These are phyloP conservation scores for Diddensiella santjacobensis DNA, from an alignment of 805 yeast genomes.

Conservation along the genomic window DNA sequence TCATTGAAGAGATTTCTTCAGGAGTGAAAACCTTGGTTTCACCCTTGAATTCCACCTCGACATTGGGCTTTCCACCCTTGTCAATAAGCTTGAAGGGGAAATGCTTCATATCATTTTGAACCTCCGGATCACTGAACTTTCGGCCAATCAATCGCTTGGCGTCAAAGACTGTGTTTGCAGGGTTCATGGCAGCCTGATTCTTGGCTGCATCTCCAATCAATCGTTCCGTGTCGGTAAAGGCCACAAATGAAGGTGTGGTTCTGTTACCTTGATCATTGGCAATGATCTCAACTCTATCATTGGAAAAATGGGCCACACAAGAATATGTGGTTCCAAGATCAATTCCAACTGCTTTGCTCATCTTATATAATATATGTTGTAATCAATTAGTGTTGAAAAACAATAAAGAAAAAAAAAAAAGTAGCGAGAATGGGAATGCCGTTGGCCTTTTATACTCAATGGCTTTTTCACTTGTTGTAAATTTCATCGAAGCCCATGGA, in stretches of 20 bases:
- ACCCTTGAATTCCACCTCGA: constrained; percentile 69
- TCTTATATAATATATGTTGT: constrained; percentile 23
- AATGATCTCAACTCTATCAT: constrained; percentile 88
- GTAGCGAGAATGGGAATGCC: background rate
- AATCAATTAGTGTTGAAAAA: background rate
- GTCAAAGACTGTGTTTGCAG: constrained; percentile 87
- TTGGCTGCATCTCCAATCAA: constrained; percentile 97
- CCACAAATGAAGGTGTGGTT: constrained; percentile 95
- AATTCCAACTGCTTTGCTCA: constrained; percentile 66
- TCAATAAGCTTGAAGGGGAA: constrained; percentile 71
- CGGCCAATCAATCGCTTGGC: constrained; percentile 93
- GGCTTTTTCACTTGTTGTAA: background rate
- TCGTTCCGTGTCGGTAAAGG: constrained; percentile 93
- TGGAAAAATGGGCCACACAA: constrained; percentile 86
- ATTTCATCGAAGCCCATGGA: constrained; percentile 3
- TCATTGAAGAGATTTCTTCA: constrained; percentile 91
- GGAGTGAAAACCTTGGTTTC: constrained; percentile 78
- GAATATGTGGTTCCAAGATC: constrained; percentile 98
- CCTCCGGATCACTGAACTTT: constrained; percentile 75
- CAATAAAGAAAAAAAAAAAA: background rate
- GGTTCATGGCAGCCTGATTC: constrained; percentile 98
- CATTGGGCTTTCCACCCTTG: constrained; percentile 76
- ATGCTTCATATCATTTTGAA: constrained; percentile 73
- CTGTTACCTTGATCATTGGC: constrained; percentile 99
- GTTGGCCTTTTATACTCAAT: background rate